A percentile compares a stretch with the other conserved stretches of the same genome.
Evolutionary conservation across 2,329 filamentous ascomycete genomes (phyloP).

Genomic region (Fusarium duplospermum): DNA sequence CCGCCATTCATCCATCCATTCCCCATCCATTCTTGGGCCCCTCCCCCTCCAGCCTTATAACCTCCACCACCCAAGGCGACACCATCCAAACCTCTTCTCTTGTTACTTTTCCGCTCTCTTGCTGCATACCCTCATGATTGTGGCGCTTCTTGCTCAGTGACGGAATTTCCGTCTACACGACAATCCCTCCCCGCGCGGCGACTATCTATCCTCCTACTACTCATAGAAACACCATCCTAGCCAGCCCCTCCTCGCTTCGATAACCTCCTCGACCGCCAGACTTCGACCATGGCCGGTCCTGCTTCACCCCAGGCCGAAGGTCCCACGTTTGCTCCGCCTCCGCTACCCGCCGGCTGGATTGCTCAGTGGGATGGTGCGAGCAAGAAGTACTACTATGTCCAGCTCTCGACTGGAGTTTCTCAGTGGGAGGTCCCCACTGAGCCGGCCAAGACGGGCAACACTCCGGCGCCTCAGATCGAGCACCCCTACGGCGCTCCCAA

Average conservation of each 20-base stretch:
- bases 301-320: conserved; percentile 69
- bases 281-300: conserved; percentile 64
- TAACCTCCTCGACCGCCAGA: conserved; percentile 29
- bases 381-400: conserved; percentile 78
- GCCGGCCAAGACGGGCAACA: conserved; percentile 70
- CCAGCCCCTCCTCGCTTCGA: conserved; percentile 20
- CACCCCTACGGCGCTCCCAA: conserved; percentile 73
- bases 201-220: conserved; percentile 9
- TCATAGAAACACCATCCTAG: neutral
- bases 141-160: conserved; percentile 41
- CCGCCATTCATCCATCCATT: neutral
- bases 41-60: conserved; percentile 36
- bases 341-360: conserved; percentile 74
- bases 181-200: conserved; percentile 19
- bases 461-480: conserved; percentile 65
- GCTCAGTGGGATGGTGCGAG: conserved; percentile 75
- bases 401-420: conserved; percentile 76
- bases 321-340: conserved; percentile 69
- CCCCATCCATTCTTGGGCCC: conserved; percentile 28
- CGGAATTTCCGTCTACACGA: conserved; percentile 40
- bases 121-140: conserved; percentile 41
- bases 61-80: conserved; percentile 38
- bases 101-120: conserved; percentile 15
- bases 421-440: conserved; percentile 80
- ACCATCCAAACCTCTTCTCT: conserved; percentile 36